Conservation (phyloP, 1,284 basidiomycete genomes). For the Fistulinella cinereoalba region DNA sequence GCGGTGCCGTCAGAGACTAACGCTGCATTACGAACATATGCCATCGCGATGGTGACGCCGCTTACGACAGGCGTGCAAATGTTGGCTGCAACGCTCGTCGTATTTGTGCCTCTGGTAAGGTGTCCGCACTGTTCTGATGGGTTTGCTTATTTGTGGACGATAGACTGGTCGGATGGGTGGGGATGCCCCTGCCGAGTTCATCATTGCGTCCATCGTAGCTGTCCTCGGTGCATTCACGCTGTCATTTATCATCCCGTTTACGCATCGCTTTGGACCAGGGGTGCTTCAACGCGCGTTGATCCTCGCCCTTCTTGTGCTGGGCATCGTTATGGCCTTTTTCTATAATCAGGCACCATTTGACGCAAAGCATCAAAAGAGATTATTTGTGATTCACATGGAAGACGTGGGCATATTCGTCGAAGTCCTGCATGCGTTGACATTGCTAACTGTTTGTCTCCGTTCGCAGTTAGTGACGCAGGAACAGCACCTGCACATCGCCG, state of each 20-base stretch:
- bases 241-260: slow-evolving; percentile 71
- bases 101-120: slow-evolving; percentile 89
- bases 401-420: slow-evolving; percentile 57
- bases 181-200: slow-evolving; percentile 82
- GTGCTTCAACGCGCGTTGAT: slow-evolving; percentile 50
- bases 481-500: slow-evolving; percentile 79
- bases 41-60: slow-evolving; percentile 60
- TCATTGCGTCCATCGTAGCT: slow-evolving; percentile 78
- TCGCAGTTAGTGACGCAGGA: slow-evolving; percentile 68
- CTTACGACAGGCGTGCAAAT: slow-evolving; percentile 70
- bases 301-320: slow-evolving; percentile 45
- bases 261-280: slow-evolving; percentile 65
- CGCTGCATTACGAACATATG: slow-evolving; percentile 64
- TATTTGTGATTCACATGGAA: slow-evolving; percentile 85
- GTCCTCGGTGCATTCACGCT: slow-evolving; percentile 59
- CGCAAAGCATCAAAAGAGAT: slow-evolving; percentile 80
- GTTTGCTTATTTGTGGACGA: background rate
- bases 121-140: background rate
- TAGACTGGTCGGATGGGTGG: slow-evolving; percentile 75
- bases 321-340: slow-evolving; percentile 60
- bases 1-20: slow-evolving; percentile 21
- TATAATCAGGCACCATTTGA: slow-evolving; percentile 72
- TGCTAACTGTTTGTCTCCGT: background rate
- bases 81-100: slow-evolving; percentile 70
- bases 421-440: background rate